These are phyloP conservation scores for Penicillium psychrosexuale DNA, from an alignment of 2,329 filamentous ascomycete species.

Conservation along the genomic window DNA sequence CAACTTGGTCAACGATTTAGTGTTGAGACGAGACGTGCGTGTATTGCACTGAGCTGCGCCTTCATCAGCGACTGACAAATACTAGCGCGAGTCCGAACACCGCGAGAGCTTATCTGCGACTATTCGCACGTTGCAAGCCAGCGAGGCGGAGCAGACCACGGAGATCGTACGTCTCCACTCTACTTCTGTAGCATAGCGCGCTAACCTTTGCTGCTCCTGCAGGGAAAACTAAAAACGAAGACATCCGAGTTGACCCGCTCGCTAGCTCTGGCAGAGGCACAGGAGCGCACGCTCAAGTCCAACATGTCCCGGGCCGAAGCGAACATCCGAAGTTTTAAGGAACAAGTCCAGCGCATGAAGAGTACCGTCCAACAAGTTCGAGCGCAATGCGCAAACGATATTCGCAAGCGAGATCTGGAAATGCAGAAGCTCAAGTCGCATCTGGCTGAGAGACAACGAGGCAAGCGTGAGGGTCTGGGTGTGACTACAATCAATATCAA, in stretches of 20 bases:
- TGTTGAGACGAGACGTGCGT: conserved; percentile 81
- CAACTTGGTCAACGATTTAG: conserved; percentile 88
- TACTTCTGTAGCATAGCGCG: background rate
- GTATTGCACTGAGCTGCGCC: background rate
- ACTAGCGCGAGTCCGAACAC: conserved; percentile 81
- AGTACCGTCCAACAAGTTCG: conserved; percentile 77
- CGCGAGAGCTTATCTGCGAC: conserved; percentile 78
- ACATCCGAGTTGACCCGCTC: conserved; percentile 57
- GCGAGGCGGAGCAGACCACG: conserved; percentile 68
- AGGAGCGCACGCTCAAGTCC: conserved; percentile 66
- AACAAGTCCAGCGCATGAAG: conserved; percentile 78
- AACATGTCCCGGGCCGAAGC: conserved; percentile 72
- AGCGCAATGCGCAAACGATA: conserved; percentile 82
- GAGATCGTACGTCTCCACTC: conserved; percentile 55
- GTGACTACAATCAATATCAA: conserved; percentile 50
- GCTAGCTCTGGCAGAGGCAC: conserved; percentile 61
- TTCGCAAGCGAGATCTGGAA: conserved; percentile 84
- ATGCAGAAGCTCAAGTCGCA: conserved; percentile 87
- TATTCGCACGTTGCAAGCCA: conserved; percentile 70
- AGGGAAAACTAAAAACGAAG: conserved; percentile 55
- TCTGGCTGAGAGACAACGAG: conserved; percentile 65
- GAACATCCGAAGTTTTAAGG: conserved; percentile 71
- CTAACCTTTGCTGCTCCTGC: background rate
- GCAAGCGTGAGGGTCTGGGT: conserved; percentile 53
- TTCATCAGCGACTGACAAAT: conserved; percentile 9